These are phyloP conservation scores for Colletotrichum euphorbiae DNA, from an alignment of 2,329 filamentous ascomycete species.

Conservation along the genomic window DNA sequence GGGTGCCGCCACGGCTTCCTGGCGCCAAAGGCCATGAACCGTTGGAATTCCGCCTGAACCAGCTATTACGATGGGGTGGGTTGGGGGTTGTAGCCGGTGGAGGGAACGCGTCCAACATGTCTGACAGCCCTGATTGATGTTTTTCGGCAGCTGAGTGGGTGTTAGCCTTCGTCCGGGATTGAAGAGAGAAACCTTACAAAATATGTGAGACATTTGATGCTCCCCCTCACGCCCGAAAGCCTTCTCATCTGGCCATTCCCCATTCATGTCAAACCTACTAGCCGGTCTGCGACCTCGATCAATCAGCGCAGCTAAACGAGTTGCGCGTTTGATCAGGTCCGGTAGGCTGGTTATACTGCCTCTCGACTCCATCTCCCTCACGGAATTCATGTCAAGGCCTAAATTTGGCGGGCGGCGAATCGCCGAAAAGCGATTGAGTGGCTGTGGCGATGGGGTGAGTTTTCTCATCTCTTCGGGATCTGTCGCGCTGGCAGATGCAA, in stretches of 20 bases:
- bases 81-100: constrained; percentile 64
- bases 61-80: constrained; percentile 60
- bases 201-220: constrained; percentile 55
- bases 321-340: constrained; percentile 90
- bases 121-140: constrained; percentile 67
- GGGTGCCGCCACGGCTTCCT: constrained; percentile 32
- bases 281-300: constrained; percentile 79
- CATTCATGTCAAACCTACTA: constrained; percentile 65
- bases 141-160: constrained; percentile 54
- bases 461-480: constrained; percentile 51
- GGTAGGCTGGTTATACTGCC: constrained; percentile 93
- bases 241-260: constrained; percentile 62
- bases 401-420: constrained; percentile 77
- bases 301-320: constrained; percentile 85
- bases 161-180: constrained; percentile 36
- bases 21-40: constrained; percentile 63
- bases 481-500: constrained; percentile 60
- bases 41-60: constrained; percentile 49
- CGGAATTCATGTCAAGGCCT: constrained; percentile 77
- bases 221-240: constrained; percentile 52
- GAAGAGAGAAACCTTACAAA: constrained; percentile 14
- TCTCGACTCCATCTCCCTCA: constrained; percentile 82
- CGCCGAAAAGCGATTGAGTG: constrained; percentile 63
- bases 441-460: constrained; percentile 45
- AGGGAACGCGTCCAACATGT: constrained; percentile 75